Evolutionary conservation across 148 eudicot genomes (phyloP).

Genomic region (Camellia granthamiana): DNA sequence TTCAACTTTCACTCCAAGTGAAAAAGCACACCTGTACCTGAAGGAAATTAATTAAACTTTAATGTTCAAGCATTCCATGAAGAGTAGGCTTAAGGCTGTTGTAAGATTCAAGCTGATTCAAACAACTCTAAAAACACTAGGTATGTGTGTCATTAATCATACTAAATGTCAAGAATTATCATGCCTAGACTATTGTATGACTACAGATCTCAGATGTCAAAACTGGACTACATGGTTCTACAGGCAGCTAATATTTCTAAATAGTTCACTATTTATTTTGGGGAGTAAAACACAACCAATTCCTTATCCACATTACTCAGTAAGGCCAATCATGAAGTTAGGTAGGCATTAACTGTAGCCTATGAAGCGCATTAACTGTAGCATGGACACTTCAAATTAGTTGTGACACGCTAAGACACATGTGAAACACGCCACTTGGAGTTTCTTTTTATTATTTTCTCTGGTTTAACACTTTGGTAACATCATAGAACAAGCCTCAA

Average conservation of each 20-base stretch:
- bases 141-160: background rate
- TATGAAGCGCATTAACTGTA: no score
- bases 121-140: background rate
- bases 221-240: background rate
- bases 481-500: no score
- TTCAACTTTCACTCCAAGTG: background rate
- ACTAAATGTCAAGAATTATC: background rate
- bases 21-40: no score
- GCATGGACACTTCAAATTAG: no score
- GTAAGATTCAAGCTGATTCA: background rate
- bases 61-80: background rate
- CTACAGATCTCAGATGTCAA: no score
- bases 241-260: background rate
- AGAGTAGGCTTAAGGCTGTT: background rate
- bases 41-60: no score
- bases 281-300: background rate
- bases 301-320: background rate
- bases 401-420: no score
- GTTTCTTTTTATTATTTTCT: no score
- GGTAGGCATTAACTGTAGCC: background rate
- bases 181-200: background rate
- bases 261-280: background rate
- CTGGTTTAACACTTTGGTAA: no score
- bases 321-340: background rate
- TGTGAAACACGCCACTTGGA: no score